phyloP scores from a whole-genome alignment of 768 basidiomycete genomes.

The Leucosporidium creatinivorum region DNA sequence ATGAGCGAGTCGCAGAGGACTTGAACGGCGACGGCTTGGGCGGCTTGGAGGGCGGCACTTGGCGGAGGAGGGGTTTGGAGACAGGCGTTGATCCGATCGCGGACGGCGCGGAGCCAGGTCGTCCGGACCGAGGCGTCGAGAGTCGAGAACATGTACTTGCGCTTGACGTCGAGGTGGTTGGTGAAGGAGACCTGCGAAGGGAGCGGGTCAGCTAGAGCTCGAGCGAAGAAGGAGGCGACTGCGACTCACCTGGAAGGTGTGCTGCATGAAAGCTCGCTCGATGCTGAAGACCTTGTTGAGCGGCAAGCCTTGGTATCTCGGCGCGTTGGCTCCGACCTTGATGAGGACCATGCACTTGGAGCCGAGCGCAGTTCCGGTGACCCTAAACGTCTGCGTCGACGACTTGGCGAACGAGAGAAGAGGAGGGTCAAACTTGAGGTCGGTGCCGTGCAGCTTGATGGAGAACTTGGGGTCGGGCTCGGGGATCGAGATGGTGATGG shows the following conservation, averaged over 20 bases:
- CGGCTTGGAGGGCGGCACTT: slow-evolving; percentile 54
- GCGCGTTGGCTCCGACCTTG: slow-evolving; percentile 73
- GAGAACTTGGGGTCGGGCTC: slow-evolving; percentile 71
- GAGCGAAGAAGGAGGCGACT: neutral
- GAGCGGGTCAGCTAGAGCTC: neutral
- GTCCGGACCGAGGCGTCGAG: slow-evolving; percentile 67
- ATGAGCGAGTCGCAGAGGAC: slow-evolving; percentile 80
- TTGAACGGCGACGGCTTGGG: slow-evolving; percentile 67
- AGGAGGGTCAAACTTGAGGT: slow-evolving; percentile 79
- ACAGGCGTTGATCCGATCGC: slow-evolving; percentile 16
- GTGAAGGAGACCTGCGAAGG: slow-evolving; percentile 57
- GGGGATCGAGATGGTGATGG: slow-evolving; percentile 76
- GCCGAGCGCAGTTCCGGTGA: slow-evolving; percentile 79
- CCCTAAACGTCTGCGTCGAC: slow-evolving; percentile 76
- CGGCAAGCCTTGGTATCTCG: slow-evolving; percentile 72
- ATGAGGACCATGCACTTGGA: slow-evolving; percentile 73
- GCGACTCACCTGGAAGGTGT: slow-evolving; percentile 65
- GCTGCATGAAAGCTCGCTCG: slow-evolving; percentile 93
- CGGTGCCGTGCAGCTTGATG: slow-evolving; percentile 79
- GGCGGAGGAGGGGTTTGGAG: neutral
- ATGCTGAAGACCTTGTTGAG: slow-evolving; percentile 68
- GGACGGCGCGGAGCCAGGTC: slow-evolving; percentile 52
- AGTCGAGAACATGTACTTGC: slow-evolving; percentile 82
- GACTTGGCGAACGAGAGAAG: slow-evolving; percentile 70
- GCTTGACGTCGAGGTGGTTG: slow-evolving; percentile 52